These are phyloP conservation scores for Smittium culicis DNA, from an alignment of 371 early-diverging fungal genomes.

Conservation along the genomic window DNA sequence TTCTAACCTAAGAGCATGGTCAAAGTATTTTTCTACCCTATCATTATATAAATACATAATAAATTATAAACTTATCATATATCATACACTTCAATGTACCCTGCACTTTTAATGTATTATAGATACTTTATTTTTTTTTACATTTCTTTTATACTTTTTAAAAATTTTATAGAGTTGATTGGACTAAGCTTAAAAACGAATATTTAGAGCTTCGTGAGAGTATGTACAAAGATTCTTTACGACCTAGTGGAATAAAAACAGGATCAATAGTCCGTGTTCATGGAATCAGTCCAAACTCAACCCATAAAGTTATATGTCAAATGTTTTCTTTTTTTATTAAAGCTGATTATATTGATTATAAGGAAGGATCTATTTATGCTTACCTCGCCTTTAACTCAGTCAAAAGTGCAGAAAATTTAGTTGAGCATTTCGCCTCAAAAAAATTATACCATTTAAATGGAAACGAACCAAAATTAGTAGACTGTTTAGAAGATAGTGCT, in stretches of 20 bases:
- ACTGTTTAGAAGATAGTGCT: neutral
- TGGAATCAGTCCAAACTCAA: constrained; percentile 1
- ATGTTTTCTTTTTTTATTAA: neutral
- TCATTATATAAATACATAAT: neutral
- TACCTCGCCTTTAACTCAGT: neutral
- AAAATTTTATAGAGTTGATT: constrained; percentile 9
- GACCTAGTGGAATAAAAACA: neutral
- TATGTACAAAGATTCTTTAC: neutral
- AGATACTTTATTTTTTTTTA: no score
- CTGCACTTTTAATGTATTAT: neutral
- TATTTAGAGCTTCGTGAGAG: neutral
- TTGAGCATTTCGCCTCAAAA: neutral
- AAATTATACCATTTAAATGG: constrained; percentile 1
- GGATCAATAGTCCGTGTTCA: constrained; percentile 7
- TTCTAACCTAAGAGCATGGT: constrained; percentile 5
- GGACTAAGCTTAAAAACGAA: constrained; percentile 10
- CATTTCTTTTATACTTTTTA: no score
- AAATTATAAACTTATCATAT: neutral
- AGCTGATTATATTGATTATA: neutral
- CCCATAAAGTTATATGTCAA: neutral
- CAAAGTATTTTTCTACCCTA: constrained; percentile 1
- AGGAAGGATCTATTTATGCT: neutral
- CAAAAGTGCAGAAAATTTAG: neutral
- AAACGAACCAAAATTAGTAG: neutral
- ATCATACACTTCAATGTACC: neutral